Percentiles rank a stretch among this genome's conserved stretches.
Evolutionary conservation across 2,329 filamentous ascomycete genomes (phyloP).

Genomic region (Chaetoscypha palmicola): DNA sequence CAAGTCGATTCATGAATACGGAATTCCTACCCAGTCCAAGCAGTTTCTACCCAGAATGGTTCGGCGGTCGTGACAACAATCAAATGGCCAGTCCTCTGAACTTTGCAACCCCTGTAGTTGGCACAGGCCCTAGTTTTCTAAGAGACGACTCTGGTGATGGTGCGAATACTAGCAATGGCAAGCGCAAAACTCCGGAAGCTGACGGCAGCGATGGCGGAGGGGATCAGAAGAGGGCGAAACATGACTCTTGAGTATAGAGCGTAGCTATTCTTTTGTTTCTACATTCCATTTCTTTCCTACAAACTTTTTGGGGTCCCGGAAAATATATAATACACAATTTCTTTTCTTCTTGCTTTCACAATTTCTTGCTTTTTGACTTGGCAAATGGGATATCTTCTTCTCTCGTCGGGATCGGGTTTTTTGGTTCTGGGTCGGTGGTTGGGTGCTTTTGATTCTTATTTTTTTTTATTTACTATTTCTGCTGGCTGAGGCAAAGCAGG

Average conservation of each 20-base stretch:
- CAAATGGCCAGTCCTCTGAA: conserved; percentile 88
- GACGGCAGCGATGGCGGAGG: conserved; percentile 20
- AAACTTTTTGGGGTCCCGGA: too few species aligned
- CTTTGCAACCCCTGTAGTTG: conserved; percentile 74
- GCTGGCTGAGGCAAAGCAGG: too few species aligned
- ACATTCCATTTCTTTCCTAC: too few species aligned
- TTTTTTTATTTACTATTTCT: too few species aligned
- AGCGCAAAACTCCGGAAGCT: conserved; percentile 27
- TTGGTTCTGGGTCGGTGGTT: too few species aligned
- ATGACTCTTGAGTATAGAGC: conserved; percentile 18
- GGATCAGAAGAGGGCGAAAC: conserved; percentile 25
- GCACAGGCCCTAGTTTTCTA: conserved; percentile 55
- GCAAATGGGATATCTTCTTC: too few species aligned
- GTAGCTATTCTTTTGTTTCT: too few species aligned
- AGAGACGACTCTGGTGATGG: conserved; percentile 42
- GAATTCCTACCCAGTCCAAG: conserved; percentile 86
- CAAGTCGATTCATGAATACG: conserved; percentile 82
- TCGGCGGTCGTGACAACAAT: conserved; percentile 69
- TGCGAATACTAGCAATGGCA: conserved; percentile 14
- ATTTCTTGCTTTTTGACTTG: too few species aligned
- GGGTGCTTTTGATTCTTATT: too few species aligned
- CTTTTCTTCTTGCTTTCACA: too few species aligned
- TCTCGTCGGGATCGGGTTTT: too few species aligned
- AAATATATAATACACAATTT: too few species aligned
- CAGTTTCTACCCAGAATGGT: conserved; percentile 90